Evolutionary conservation across 208 protist genomes (phyloP), one percentile per base, ranked within the genome.

Genomic region (Borovskyia barvae): DNA sequence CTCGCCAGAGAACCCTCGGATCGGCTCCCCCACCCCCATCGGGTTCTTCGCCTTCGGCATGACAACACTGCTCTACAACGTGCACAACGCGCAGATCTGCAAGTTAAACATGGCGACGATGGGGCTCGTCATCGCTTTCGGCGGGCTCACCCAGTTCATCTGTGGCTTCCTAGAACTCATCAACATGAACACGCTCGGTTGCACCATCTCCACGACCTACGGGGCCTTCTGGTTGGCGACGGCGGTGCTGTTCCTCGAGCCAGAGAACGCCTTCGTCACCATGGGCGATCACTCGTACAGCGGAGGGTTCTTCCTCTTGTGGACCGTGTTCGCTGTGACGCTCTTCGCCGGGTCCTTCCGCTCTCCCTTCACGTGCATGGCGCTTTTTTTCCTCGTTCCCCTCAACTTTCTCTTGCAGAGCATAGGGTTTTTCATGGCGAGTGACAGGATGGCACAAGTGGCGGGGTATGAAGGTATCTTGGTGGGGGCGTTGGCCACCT

Each of bases 41-140:
- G 73, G 76, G 49, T 67, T 90, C 37, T 66, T 80, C 25, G 78
- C 70, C n/a, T 90, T 85, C 49, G 82, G 82, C 15, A 80, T 90
- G 58, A 85, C 82, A 17, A 90, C 74, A 20, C 41, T 90, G 11
- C 61, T 90, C 30, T 66, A 80, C 29, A 82, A 74, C 58, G 48
- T 90, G 12, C 59, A 76, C 68, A 80, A 81, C 55, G 62, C 78
- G 32, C 72, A 68, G 19, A 49, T 71, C 11, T 83, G 62, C 40
- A 45, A 58, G 35, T 52, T 85, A 28, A 68, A 71, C 57, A 72
- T 66, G 47, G 63, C 58, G 0, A 64, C 75, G 14, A 61, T 72
- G 52, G 66, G 59, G 3, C 66, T 85, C 47, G 69, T 62, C 3
- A 67, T 81, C 43, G 67, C 52, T 20, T 84, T 77, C 36, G 82